Evolutionary conservation across 345 rosid species (phyloP).

Genomic region (Firmiana major): DNA sequence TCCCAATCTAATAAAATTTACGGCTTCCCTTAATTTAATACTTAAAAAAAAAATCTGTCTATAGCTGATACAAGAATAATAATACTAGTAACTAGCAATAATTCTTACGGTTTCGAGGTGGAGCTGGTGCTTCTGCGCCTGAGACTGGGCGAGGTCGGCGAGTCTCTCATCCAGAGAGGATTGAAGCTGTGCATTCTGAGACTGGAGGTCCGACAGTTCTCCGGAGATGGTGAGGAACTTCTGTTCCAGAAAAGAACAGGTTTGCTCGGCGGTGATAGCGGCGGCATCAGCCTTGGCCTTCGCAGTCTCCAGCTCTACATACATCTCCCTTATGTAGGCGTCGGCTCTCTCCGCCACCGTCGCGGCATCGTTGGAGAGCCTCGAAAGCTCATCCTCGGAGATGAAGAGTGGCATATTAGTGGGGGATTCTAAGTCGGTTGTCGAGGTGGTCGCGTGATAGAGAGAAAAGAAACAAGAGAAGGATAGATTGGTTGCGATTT

Average conservation of each 20-base stretch:
- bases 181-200: constrained; percentile 61
- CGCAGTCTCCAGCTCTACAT: constrained; percentile 61
- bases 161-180: constrained; percentile 61
- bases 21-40: neutral
- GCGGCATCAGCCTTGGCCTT: constrained; percentile 84
- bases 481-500: too few relatives aligned
- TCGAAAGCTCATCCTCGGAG: constrained; percentile 79
- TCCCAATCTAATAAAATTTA: constrained; percentile 49
- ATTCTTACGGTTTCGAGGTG: constrained; percentile 56
- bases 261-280: constrained; percentile 91
- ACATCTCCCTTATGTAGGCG: constrained; percentile 53
- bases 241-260: constrained; percentile 92
- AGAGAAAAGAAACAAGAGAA: too few relatives aligned
- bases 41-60: neutral
- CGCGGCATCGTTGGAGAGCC: constrained; percentile 56
- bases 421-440: neutral
- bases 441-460: too few relatives aligned
- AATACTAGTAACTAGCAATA: neutral
- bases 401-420: constrained; percentile 69
- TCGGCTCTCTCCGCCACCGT: constrained; percentile 78
- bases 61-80: neutral
- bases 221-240: constrained; percentile 70
- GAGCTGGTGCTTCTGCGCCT: constrained; percentile 81
- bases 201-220: constrained; percentile 60
- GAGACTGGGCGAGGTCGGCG: constrained; percentile 65